Base-by-base conservation (phyloP, 1,284 basidiomycete genomes). In the Thecaphora frezii region DNA sequence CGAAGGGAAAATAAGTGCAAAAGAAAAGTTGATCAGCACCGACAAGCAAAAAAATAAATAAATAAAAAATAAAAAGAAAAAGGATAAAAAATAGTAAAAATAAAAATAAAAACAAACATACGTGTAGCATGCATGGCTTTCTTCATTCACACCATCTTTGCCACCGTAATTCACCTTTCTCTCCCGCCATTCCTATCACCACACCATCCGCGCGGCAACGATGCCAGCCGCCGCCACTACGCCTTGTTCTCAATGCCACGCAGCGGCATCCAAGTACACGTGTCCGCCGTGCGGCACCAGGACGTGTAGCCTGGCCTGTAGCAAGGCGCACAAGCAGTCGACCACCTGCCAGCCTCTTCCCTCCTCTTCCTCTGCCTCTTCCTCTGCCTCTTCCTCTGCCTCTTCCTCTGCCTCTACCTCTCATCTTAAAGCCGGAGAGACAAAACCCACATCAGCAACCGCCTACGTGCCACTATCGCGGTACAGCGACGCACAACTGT, bases 241-340 rank as follows among this genome's bases (percentile, higher is more conserved):
- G 0, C 14, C 24, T 5, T 66, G 63, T 37, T 26, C 7, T 5
- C 33, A 48, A 30, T 66, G 63, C 39, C 8, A 28, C 2, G 2
- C 22, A 0, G 13, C 46, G 18, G 18, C 51, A 7, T 40, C 63
- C n/a, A 66, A 63, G 22, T 66, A 66, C 44, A 66, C 64, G 3
- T 66, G 64, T 24, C 64, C 64, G 1, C 10, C 22, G 1, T 66
- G 64, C 30, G 36, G 30, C 9, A 38, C 41, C n/a, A 52, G 46
- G 1, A 66, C 59, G 0, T 66, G 64, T 37, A 62, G 59, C 3
- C 23, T 66, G 2, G 44, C 26, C 1, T 66, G 64, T 26, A 51
- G 53, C 5, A 50, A 49, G 25, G 24, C 26, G n/a, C 64, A 66
- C 47, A 66, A 66, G 44, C 14, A 30, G 3, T 21, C 19, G 5